Conservation (phyloP, 225 moss, liverwort and hornwort genomes). For the Pseudisothecium myosuroides region DNA sequence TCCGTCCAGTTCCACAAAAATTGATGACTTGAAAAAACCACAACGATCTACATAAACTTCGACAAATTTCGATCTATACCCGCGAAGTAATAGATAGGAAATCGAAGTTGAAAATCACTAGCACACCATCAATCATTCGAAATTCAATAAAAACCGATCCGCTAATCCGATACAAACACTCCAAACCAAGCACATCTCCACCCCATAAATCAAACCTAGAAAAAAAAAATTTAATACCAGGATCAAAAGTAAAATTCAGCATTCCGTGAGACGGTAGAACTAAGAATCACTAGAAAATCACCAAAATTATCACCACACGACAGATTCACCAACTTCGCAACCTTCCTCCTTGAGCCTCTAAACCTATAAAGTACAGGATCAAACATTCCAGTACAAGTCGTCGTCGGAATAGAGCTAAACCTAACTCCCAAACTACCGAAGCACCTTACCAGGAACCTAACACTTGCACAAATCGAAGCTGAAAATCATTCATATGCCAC, state of each 20-base stretch:
- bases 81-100: neutral
- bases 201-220: neutral
- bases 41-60: neutral
- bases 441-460: neutral
- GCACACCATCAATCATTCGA: neutral
- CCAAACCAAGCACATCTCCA: neutral
- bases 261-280: neutral
- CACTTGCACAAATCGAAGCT: neutral
- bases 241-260: neutral
- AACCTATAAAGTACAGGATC: neutral
- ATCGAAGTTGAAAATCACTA: neutral
- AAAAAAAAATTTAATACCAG: too few relatives aligned
- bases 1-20: neutral
- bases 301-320: neutral
- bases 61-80: neutral
- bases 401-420: neutral
- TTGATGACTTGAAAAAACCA: neutral
- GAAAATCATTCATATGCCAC: neutral
- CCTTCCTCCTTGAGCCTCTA: neutral
- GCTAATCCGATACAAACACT: neutral
- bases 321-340: neutral
- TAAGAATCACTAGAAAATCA: neutral
- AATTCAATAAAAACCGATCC: neutral
- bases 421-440: neutral
- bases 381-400: neutral